Evolutionary conservation across 345 rosid genomes (phyloP), one percentile per base, ranked within the genome.

Genomic region (Ricinus communis): DNA sequence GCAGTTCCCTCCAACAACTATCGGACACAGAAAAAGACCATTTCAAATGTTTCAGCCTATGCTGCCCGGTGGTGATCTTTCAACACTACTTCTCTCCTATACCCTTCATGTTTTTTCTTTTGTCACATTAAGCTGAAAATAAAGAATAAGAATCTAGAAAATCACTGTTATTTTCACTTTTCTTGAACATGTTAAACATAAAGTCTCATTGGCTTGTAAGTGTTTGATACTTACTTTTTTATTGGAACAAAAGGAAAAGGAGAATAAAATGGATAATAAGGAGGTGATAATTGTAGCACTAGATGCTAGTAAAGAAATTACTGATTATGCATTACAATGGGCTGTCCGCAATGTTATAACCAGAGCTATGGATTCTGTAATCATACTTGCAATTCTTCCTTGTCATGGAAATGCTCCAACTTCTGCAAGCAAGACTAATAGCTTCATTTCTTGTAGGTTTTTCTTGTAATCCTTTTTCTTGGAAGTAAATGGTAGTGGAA

Each of bases 241-340:
- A n/a, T n/a, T n/a, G n/a, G n/a, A n/a, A n/a, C n/a, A n/a, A n/a
- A n/a, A n/a, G n/a, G n/a, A 55, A 62, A 74, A 53, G 16, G 65
- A 31, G 41, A 70, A 1, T 31, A 52, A 62, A 65, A 79, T 79
- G 85, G 81, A 71, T 10, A 65, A 74, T 3, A 33, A 33, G 38
- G 77, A 70, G 70, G 79, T 80, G 65, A 65, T 83, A 67, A 61
- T 83, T 21, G 84, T 83, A 43, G 84, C 79, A 7, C 72, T 80
- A 22, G 84, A 83, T 69, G 81, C 84, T 0, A 76, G 75, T 19
- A 76, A 78, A 58, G 84, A 78, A 56, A 80, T 78, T 47, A 70
- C 79, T 2, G 79, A 72, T 56, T 57, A 70, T 78, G 79, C 81
- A 31, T 62, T 83, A 0, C 75, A 78, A 55, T 83, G 86, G 86